A percentile compares a stretch with the other conserved stretches of the same genome.
phyloP scores from a whole-genome alignment of 2,329 filamentous ascomycete genomes.

The Penicillium thymicola region DNA sequence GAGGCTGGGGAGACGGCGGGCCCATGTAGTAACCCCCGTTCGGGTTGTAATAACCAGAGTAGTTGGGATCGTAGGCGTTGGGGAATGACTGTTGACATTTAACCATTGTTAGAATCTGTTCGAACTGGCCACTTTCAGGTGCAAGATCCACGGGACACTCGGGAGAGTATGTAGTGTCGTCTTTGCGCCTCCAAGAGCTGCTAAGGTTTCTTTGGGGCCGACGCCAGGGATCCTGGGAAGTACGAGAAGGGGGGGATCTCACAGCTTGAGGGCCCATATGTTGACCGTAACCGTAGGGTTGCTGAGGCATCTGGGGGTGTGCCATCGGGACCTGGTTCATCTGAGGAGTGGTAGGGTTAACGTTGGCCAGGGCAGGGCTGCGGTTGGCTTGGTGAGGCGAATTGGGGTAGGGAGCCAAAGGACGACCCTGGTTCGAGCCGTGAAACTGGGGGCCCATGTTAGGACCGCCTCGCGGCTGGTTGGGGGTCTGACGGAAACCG shows the following conservation, averaged over 20 bases:
- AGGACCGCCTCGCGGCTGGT: conserved; percentile 49
- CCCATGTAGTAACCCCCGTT: conserved; percentile 40
- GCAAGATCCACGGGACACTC: conserved; percentile 55
- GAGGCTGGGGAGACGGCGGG: conserved; percentile 46
- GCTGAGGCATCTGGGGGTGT: conserved; percentile 61
- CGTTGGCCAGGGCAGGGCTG: conserved; percentile 64
- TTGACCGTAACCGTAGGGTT: conserved; percentile 56
- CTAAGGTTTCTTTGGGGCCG: conserved; percentile 22
- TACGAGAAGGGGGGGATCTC: conserved; percentile 46
- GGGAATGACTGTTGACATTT: conserved; percentile 62
- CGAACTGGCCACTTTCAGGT: conserved; percentile 67
- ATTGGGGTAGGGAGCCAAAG: conserved; percentile 51
- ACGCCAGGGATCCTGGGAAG: conserved; percentile 22
- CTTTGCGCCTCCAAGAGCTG: not conserved
- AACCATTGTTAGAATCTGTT: conserved; percentile 65
- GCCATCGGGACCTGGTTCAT: conserved; percentile 68
- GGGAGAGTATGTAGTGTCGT: conserved; percentile 20
- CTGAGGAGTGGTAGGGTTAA: conserved; percentile 67
- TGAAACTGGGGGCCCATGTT: conserved; percentile 54
- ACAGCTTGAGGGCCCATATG: conserved; percentile 60
- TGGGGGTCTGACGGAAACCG: conserved; percentile 50
- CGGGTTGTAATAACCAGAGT: conserved; percentile 41
- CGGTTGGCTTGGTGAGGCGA: conserved; percentile 63
- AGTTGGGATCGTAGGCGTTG: conserved; percentile 50
- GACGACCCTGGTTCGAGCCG: conserved; percentile 41